Conservation (phyloP, 2,329 filamentous ascomycete genomes). For the Scopulariopsis brevicaulis region DNA sequence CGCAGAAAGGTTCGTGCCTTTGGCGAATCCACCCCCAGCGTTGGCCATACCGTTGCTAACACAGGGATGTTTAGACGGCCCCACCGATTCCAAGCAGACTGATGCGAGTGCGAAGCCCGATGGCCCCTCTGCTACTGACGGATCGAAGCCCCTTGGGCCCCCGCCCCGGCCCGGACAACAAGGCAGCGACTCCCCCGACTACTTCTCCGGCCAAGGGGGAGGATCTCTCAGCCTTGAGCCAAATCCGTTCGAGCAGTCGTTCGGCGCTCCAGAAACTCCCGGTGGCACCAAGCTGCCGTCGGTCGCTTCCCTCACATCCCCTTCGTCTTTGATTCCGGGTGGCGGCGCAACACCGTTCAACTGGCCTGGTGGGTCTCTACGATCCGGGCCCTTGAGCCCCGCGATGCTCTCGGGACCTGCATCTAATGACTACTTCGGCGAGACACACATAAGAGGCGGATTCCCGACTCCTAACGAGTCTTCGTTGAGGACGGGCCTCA, state of each 20-base stretch:
- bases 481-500: conserved; percentile 79
- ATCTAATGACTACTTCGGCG: conserved; percentile 74
- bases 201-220: conserved; percentile 46
- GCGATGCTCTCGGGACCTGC: conserved; percentile 85
- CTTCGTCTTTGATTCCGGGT: conserved; percentile 67
- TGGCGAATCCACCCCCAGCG: conserved; percentile 1
- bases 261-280: conserved; percentile 68
- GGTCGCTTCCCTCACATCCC: conserved; percentile 83
- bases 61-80: conserved; percentile 20
- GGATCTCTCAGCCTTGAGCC: conserved; percentile 65
- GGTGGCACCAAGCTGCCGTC: conserved; percentile 76
- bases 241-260: conserved; percentile 96
- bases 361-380: conserved; percentile 75
- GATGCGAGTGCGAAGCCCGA: conserved; percentile 37
- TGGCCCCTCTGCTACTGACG: conserved; percentile 35
- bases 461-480: conserved; percentile 97
- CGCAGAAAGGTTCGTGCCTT: conserved; percentile 27
- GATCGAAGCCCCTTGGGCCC: conserved; percentile 55
- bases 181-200: conserved; percentile 50
- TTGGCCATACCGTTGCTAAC: conserved; percentile 11
- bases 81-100: conserved; percentile 30
- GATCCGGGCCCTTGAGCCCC: conserved; percentile 87
- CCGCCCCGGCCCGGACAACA: conserved; percentile 53
- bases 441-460: conserved; percentile 66
- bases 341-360: conserved; percentile 62